A percentile compares a stretch with the other conserved stretches of the same genome.
These are phyloP conservation scores for Macrophomina tecta DNA, from an alignment of 2,329 filamentous ascomycete species.

Conservation along the genomic window DNA sequence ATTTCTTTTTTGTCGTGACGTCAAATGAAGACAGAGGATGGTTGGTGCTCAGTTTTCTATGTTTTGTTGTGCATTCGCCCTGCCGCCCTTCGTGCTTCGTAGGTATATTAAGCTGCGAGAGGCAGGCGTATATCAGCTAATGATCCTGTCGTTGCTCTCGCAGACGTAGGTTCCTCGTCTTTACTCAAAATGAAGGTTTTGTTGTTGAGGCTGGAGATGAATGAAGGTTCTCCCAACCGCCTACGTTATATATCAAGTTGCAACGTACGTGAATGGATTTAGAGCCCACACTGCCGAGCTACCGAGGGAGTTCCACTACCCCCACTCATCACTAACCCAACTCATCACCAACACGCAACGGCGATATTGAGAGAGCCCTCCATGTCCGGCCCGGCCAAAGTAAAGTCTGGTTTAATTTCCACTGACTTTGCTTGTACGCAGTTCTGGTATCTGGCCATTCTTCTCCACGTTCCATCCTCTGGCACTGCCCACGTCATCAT, in stretches of 20 bases:
- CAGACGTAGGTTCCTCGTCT: background rate
- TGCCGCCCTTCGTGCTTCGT: background rate
- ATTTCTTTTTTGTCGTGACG: too few species aligned
- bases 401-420: background rate
- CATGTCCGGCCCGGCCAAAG: too few species aligned
- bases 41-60: background rate
- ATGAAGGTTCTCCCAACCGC: background rate
- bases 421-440: background rate
- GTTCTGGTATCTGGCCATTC: constrained; percentile 20
- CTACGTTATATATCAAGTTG: constrained; percentile 2
- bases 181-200: too few species aligned
- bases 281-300: constrained; percentile 1
- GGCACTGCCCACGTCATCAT: background rate
- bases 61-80: background rate
- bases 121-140: background rate
- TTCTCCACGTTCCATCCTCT: constrained; percentile 11
- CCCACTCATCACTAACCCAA: background rate
- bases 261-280: constrained; percentile 6
- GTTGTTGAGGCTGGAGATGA: background rate
- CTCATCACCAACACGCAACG: background rate
- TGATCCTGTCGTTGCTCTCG: background rate
- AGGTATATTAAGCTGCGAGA: background rate
- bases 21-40: background rate
- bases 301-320: background rate
- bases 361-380: constrained; percentile 3